Evolutionary conservation across 2,329 filamentous ascomycete species (phyloP).

Genomic region (Diaporthe humulicola): DNA sequence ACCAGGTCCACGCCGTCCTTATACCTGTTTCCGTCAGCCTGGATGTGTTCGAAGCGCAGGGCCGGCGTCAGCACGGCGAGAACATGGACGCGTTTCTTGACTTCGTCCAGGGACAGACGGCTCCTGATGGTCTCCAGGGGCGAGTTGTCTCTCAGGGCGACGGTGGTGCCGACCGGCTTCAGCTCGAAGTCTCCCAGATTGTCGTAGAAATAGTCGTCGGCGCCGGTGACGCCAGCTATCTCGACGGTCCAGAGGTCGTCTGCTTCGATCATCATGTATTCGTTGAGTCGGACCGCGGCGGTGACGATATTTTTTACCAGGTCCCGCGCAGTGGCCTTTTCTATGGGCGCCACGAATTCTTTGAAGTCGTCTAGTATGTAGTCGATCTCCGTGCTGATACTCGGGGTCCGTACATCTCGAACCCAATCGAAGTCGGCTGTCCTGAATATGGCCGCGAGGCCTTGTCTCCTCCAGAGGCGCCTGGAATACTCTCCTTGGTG

Average conservation of each 20-base stretch:
- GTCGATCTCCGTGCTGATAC: not conserved
- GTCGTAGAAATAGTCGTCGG: not conserved
- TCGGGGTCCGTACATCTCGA: not conserved
- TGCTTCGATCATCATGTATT: slow-evolving; percentile 8
- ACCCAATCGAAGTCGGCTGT: not conserved
- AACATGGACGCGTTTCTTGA: not conserved
- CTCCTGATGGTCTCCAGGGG: not conserved
- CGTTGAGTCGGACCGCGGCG: not conserved
- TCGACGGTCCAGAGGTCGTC: not conserved
- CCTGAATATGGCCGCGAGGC: not conserved
- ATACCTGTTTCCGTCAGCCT: not conserved
- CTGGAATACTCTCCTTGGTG: not conserved
- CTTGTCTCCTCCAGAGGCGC: not conserved
- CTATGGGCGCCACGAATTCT: not conserved
- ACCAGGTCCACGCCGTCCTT: not conserved
- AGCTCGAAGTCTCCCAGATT: not conserved
- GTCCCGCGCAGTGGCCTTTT: rapidly evolving
- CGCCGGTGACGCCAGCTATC: not conserved
- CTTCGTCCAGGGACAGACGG: not conserved
- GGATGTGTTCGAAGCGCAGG: not conserved
- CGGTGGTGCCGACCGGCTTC: not conserved
- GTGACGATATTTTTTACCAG: not conserved
- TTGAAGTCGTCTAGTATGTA: not conserved
- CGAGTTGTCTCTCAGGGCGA: not conserved
- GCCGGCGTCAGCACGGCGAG: not conserved